These are phyloP conservation scores for Mycena rebaudengoi DNA, from an alignment of 768 basidiomycete genomes.

Conservation along the genomic window DNA sequence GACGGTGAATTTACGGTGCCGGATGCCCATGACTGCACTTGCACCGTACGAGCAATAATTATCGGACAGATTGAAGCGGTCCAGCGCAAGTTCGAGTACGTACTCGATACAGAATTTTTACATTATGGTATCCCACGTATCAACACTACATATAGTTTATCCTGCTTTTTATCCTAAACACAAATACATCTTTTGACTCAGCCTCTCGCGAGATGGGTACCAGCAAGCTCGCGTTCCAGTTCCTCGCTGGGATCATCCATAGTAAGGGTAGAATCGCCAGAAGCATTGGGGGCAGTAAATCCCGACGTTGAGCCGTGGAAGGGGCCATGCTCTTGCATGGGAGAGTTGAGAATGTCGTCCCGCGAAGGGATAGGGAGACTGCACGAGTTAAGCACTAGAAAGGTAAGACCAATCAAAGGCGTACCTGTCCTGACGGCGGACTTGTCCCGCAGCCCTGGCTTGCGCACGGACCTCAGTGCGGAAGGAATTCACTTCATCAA, in stretches of 20 bases:
- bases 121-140: no score
- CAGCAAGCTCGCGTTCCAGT: slow-evolving; percentile 86
- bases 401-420: slow-evolving; percentile 21
- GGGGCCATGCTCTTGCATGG: slow-evolving; percentile 70
- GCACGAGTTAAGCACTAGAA: not conserved
- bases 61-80: no score
- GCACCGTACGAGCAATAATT: no score
- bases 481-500: slow-evolving; percentile 92
- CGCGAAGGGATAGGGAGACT: slow-evolving; percentile 84
- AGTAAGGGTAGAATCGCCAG: slow-evolving; percentile 69
- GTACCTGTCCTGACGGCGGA: slow-evolving; percentile 81
- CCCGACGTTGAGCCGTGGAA: slow-evolving; percentile 74
- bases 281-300: slow-evolving; percentile 58
- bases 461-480: slow-evolving; percentile 90
- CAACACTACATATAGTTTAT: no score
- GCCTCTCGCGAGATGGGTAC: slow-evolving; percentile 60
- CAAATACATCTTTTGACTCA: slow-evolving; percentile 24
- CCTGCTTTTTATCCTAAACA: no score
- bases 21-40: slow-evolving; percentile 98
- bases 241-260: slow-evolving; percentile 89
- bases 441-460: slow-evolving; percentile 73
- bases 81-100: no score
- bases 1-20: slow-evolving; percentile 84
- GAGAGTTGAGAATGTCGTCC: slow-evolving; percentile 83
- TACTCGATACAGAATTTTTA: slow-evolving; percentile 14